Conservation (phyloP, 2,329 filamentous ascomycete genomes). For the Paramyrothecium roridum region DNA sequence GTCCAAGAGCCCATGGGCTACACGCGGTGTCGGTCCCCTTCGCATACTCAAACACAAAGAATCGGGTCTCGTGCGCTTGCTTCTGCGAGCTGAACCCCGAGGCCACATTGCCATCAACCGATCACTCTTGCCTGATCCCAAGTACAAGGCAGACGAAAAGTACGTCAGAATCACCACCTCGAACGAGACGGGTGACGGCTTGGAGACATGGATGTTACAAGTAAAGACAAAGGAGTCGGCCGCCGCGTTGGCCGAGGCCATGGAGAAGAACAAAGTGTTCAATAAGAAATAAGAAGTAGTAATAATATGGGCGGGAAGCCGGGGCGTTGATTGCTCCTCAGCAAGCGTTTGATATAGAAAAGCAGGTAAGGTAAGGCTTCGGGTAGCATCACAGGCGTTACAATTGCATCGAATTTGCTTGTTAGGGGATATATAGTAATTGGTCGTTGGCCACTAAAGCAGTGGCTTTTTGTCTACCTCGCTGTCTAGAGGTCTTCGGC, state of each 20-base stretch:
- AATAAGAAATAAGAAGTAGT: constrained; percentile 58
- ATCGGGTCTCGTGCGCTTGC: constrained; percentile 62
- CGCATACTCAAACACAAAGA: constrained; percentile 72
- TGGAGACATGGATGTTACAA: constrained; percentile 70
- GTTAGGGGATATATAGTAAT: not conserved
- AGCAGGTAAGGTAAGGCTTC: constrained; percentile 12
- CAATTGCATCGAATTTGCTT: not conserved
- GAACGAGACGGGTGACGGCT: constrained; percentile 52
- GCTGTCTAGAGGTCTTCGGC: too few relatives aligned
- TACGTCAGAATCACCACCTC: constrained; percentile 58
- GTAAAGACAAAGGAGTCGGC: constrained; percentile 64
- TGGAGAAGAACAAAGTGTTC: constrained; percentile 53
- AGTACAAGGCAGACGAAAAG: constrained; percentile 61
- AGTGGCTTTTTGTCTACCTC: too few relatives aligned
- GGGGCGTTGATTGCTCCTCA: not conserved
- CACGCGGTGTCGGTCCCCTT: constrained; percentile 68
- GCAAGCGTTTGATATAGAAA: constrained; percentile 18
- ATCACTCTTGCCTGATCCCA: constrained; percentile 55
- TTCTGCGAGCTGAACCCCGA: constrained; percentile 72
- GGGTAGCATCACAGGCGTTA: constrained; percentile 1
- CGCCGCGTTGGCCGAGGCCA: constrained; percentile 44
- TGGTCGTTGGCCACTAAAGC: too few relatives aligned
- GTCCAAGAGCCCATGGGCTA: constrained; percentile 61
- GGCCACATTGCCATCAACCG: constrained; percentile 74
- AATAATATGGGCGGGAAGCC: constrained; percentile 17